phyloP scores from a whole-genome alignment of 2,329 filamentous ascomycete genomes.

The Colletotrichum gigasporum region DNA sequence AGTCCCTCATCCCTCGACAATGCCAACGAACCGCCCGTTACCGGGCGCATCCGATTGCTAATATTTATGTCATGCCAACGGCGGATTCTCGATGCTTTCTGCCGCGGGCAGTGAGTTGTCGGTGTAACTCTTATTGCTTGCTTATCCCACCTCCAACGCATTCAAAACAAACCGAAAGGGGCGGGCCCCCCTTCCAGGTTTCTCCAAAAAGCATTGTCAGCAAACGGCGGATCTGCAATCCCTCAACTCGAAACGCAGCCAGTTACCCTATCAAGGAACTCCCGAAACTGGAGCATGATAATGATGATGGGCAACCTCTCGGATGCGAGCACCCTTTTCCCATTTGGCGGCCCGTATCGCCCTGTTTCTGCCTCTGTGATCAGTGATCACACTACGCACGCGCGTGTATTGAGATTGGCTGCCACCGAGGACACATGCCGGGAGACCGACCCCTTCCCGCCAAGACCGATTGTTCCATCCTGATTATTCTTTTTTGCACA shows the following conservation, averaged over 20 bases:
- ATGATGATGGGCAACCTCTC: neutral
- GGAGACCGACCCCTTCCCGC: neutral
- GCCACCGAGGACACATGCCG: neutral
- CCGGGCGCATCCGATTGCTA: slow-evolving; percentile 7
- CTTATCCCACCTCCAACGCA: slow-evolving; percentile 5
- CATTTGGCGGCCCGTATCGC: neutral
- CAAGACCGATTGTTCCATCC: slow-evolving; percentile 11
- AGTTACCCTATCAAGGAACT: slow-evolving; percentile 3
- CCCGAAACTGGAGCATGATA: slow-evolving; percentile 7
- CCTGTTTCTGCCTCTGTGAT: too few species aligned
- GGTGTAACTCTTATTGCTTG: neutral
- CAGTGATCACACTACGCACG: too few species aligned
- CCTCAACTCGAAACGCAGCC: slow-evolving; percentile 28
- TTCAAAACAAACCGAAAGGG: slow-evolving; percentile 3
- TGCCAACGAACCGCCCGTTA: neutral
- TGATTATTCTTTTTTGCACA: neutral
- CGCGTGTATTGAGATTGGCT: neutral
- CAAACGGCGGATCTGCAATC: slow-evolving; percentile 10
- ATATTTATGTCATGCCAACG: slow-evolving; percentile 7
- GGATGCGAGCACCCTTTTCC: neutral
- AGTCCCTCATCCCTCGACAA: too few species aligned
- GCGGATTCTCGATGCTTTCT: neutral
- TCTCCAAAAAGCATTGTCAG: neutral
- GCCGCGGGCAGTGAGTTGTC: neutral
- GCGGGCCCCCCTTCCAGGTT: neutral